Percentiles rank a stretch among this genome's conserved stretches.
Evolutionary conservation across 2,329 filamentous ascomycete genomes (phyloP).

Genomic region (Fusarium nurragi): DNA sequence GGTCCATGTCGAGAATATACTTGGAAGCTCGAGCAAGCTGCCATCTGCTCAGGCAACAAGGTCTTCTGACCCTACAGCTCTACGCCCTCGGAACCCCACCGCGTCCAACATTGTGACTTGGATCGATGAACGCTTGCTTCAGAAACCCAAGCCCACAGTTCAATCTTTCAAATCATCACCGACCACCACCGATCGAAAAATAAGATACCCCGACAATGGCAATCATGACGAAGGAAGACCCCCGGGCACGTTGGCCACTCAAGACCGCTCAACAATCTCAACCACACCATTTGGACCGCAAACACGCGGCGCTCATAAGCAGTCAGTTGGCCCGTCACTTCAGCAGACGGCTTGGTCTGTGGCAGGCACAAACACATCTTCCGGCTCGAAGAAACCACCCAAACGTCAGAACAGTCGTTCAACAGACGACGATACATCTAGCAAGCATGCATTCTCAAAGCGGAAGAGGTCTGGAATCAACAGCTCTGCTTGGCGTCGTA

Average conservation of each 20-base stretch:
- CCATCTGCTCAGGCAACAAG: constrained; percentile 7
- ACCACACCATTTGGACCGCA: background rate
- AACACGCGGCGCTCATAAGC: constrained; percentile 6
- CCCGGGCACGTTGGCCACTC: background rate
- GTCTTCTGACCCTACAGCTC: background rate
- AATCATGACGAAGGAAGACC: constrained; percentile 20
- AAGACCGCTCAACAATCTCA: background rate
- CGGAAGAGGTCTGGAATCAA: constrained; percentile 4
- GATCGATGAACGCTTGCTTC: constrained; percentile 2
- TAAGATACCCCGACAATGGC: constrained; percentile 4
- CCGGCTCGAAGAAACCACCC: constrained; percentile 14
- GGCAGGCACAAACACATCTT: constrained; percentile 7
- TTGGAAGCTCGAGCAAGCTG: constrained; percentile 5
- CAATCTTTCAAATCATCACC: background rate
- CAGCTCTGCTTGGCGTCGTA: background rate
- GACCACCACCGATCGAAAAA: constrained; percentile 6
- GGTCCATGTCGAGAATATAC: constrained; percentile 20
- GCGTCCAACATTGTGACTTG: constrained; percentile 1
- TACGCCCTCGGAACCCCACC: background rate
- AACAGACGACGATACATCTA: constrained; percentile 19
- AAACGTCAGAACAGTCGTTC: constrained; percentile 34
- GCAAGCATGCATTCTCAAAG: constrained; percentile 10
- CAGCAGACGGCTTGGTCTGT: constrained; percentile 6
- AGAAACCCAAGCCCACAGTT: background rate
- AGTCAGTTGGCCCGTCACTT: background rate